Evolutionary conservation across 2,329 filamentous ascomycete species (phyloP), one percentile per base, ranked within the genome.

Genomic region (Epichloe typhina): DNA sequence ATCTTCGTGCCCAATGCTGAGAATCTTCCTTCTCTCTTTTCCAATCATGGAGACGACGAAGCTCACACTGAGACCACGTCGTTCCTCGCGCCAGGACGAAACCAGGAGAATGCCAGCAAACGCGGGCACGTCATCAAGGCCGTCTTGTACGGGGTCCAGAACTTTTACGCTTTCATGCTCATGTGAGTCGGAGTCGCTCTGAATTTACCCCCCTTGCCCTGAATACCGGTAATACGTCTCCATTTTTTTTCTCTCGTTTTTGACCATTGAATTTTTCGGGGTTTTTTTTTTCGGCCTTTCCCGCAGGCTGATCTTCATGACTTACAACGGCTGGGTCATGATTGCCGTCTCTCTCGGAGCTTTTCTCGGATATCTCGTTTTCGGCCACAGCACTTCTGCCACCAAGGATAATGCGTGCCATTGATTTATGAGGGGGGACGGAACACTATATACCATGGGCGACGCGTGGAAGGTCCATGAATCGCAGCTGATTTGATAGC

Each of bases 291-390:
- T 4, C 0, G 0, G 2, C 6, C 23, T 3, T 1, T 9, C 8
- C 6, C 23, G 12, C 37, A 97, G 91, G 93, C 75, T 98, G 54
- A 71, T 98, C 21, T 98, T 98, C 70, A 98, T 98, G 93, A 98
- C 93, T n/a, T 98, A 98, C 71, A 98, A 98, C 62, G 93, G 93
- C 51, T 95, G 87, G 83, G 83, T 98, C 58, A 98, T 98, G 93
- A 69, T 95, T 57, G 80, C 91, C 3, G 90, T 97, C 15, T 86
- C 86, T 0, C 72, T 94, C 9, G 93, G 93, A 15, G 90, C 91
- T 0, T 95, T 94, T 57, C 67, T 95, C 43, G 93, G 93, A 42
- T 96, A 95, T 64, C 64, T 95, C 53, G 60, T 84, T 43, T 98
- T 96, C 70, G 85, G 87, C 15, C 77, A 80, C 51, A 73, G 75